Base-by-base conservation (phyloP, 495 filamentous ascomycete genomes). In the Aspergillus diversus region DNA sequence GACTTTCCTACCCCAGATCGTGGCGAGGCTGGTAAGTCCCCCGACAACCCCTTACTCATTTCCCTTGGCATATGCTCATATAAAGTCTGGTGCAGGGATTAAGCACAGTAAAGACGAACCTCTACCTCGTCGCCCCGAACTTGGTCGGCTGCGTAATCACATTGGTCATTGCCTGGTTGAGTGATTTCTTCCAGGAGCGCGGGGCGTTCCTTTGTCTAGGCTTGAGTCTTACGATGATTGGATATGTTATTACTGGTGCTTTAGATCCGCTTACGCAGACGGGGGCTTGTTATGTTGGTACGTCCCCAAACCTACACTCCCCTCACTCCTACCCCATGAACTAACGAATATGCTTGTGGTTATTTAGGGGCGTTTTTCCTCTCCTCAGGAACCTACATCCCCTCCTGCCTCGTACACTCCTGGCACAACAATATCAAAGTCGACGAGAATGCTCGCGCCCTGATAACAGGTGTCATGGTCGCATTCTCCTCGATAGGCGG, bases 341-440 rank as follows among this genome's bases (percentile, higher is more conserved):
- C n/a, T n/a, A n/a, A n/a, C n/a, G n/a, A n/a, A n/a, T n/a, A n/a
- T n/a, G n/a, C n/a, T n/a, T n/a, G n/a, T n/a, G n/a, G n/a, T n/a
- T n/a, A n/a, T n/a, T n/a, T n/a, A 48, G 43, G 46, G 6, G 46
- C 46, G 6, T 89, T 89, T 65, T 87, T 89, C 85, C 88, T 90
- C 84, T 84, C 82, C 35, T 89, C 86, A 39, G 75, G 74, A 11
- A 75, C 75, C 15, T 73, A 66, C 5, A 75, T 73, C 17, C 74
- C 75, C 3, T 72, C 68, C 9, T 70, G 73, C 16, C 35, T 77
- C 7, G 66, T 79, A 3, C 71, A 75, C 53, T 66, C 63, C 50
- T 84, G 83, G 86, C 88, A 88, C 68, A 88, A 86, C 66, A 91
- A 91, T 74, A 90, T 90, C 58, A 79, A 87, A 34, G 84, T 87